Base-by-base conservation (phyloP, 257 asterid genomes). In the Solanum rostratum region DNA sequence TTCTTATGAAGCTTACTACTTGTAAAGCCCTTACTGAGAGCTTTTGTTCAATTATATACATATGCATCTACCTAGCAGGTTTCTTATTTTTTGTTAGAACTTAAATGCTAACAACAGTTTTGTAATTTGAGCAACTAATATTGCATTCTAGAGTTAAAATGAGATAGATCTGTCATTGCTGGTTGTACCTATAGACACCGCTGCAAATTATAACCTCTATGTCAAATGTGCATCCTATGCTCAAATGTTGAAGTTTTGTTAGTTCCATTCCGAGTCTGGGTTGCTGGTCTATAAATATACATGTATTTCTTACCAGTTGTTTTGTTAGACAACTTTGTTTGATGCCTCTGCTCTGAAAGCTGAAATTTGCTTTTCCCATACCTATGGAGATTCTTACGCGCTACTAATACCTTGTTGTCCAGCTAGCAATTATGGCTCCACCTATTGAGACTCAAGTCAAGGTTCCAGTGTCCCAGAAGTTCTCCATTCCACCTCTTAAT, bases 401-500 rank as follows among this genome's bases (percentile, higher is more conserved):
- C 80, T 74, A 12, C 55, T 78, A 68, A 24, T 62, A 55, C 81
- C 70, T 60, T 76, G 84, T 59, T 71, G 82, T 87, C 69, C 86
- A 86, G 87, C 80, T 79, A 59, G 88, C 85, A 85, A 91, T 70
- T 57, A 94, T 94, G 98, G 88, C 89, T 84, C 94, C 97, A 84
- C 89, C 94, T 27, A 87, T 22, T 54, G 98, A 91, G 91, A 83
- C 89, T 43, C 88, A 91, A 29, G 69, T 2, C 33, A 87, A 86
- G 43, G 46, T 91, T 52, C 39, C 70, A 63, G 88, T 10, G 46
- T 81, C 87, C 70, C 85, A 71, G 66, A 88, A 90, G 87, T 10
- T 89, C 74, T 45, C 93, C 10, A 93, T 49, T 84, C 92, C 90
- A n/a, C 94, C 94, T 87, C 98, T 97, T 66, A 93, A 92, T 84